Evolutionary conservation across 208 protist genomes (phyloP).

Genomic region (Leishmania aethiopica): DNA sequence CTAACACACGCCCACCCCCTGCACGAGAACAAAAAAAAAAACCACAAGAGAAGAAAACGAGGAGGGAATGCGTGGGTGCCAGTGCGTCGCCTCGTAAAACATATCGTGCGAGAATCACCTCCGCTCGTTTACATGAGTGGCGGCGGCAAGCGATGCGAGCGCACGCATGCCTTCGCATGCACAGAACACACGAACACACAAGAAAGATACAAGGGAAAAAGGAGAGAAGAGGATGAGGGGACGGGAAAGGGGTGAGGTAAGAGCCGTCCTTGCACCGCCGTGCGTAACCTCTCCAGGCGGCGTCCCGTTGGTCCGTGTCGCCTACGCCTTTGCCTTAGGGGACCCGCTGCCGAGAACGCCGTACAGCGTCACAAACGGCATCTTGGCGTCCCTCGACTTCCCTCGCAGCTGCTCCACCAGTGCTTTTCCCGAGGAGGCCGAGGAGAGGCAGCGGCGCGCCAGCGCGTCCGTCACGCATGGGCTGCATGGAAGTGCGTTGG

Average conservation of each 20-base stretch:
- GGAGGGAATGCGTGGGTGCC: not conserved
- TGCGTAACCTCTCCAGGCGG: not conserved
- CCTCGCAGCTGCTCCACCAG: constrained; percentile 38
- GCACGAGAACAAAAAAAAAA: not conserved
- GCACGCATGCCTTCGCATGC: not conserved
- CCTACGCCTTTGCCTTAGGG: constrained; percentile 33
- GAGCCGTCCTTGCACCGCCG: not conserved
- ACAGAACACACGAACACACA: not conserved
- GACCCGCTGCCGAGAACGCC: constrained; percentile 22
- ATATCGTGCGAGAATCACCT: not conserved
- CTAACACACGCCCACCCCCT: too few relatives aligned
- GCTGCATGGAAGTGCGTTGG: constrained; percentile 45
- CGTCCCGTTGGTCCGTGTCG: not conserved
- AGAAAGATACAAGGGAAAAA: not conserved
- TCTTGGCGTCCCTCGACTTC: constrained; percentile 40
- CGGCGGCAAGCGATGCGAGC: not conserved
- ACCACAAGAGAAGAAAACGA: not conserved
- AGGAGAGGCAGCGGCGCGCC: constrained; percentile 39
- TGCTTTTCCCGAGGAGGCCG: constrained; percentile 41
- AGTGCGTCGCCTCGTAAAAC: not conserved
- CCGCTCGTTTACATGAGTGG: constrained; percentile 4
- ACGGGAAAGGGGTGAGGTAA: too few relatives aligned
- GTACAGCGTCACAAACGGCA: constrained; percentile 40
- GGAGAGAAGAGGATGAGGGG: too few relatives aligned
- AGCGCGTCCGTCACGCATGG: constrained; percentile 42